These are phyloP conservation scores for Colletotrichum echinochloae DNA, from an alignment of 2,329 filamentous ascomycete species.

Conservation along the genomic window DNA sequence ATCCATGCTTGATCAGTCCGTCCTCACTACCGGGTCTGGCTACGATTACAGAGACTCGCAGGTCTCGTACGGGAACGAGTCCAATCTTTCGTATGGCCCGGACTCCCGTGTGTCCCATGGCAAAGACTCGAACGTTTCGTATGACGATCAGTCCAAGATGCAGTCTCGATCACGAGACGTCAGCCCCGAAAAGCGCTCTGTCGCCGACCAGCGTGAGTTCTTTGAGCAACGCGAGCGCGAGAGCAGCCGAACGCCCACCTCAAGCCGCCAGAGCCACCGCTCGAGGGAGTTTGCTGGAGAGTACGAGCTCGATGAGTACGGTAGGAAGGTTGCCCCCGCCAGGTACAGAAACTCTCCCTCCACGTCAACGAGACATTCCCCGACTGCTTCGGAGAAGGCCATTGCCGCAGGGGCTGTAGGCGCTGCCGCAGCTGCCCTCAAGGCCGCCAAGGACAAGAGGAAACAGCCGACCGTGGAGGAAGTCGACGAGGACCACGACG, in stretches of 20 bases:
- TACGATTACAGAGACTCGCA: conserved; percentile 40
- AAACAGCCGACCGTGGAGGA: conserved; percentile 54
- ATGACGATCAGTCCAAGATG: conserved; percentile 48
- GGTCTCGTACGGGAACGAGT: conserved; percentile 57
- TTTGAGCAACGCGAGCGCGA: conserved; percentile 56
- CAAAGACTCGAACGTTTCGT: conserved; percentile 53
- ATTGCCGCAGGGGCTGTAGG: conserved; percentile 69
- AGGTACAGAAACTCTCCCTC: conserved; percentile 64
- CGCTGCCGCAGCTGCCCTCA: conserved; percentile 64
- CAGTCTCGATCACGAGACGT: conserved; percentile 49
- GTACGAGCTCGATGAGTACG: conserved; percentile 70
- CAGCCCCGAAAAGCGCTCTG: conserved; percentile 58
- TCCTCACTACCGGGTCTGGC: conserved; percentile 70
- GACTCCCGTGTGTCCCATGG: conserved; percentile 42
- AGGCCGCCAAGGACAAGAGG: conserved; percentile 58
- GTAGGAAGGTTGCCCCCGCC: conserved; percentile 64
- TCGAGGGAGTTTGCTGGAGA: conserved; percentile 63
- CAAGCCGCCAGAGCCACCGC: conserved; percentile 50
- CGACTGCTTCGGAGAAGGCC: conserved; percentile 67
- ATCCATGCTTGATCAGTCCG: conserved; percentile 75
- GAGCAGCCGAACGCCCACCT: conserved; percentile 51
- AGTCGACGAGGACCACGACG: conserved; percentile 49
- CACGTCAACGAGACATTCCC: conserved; percentile 60
- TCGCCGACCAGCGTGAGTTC: conserved; percentile 53
- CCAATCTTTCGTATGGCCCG: conserved; percentile 48